Evolutionary conservation across 495 filamentous ascomycete genomes (phyloP).

Genomic region (Penicillium crystallinum): DNA sequence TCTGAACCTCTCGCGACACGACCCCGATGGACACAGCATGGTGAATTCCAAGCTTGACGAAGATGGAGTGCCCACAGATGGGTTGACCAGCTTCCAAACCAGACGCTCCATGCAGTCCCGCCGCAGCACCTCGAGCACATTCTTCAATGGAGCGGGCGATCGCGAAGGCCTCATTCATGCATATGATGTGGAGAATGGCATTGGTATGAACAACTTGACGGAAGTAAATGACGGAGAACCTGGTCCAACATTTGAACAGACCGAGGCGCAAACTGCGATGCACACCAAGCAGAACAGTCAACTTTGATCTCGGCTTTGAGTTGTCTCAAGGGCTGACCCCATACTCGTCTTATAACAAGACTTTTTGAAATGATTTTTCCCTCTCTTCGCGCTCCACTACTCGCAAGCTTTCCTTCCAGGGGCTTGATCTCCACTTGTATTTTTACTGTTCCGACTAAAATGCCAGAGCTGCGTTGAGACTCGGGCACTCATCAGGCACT

Average conservation of each 20-base stretch:
- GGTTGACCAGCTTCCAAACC: slow-evolving; percentile 80
- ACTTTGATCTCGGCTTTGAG: slow-evolving; percentile 13
- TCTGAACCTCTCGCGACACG: slow-evolving; percentile 85
- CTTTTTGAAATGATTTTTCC: slow-evolving; percentile 11
- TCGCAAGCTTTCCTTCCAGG: slow-evolving; percentile 6
- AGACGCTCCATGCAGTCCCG: slow-evolving; percentile 88
- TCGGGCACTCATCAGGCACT: slow-evolving; percentile 27
- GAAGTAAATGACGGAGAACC: slow-evolving; percentile 63
- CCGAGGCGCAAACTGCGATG: slow-evolving; percentile 22
- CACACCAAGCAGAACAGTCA: slow-evolving; percentile 41
- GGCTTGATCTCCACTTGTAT: slow-evolving; percentile 23
- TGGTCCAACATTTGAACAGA: slow-evolving; percentile 35
- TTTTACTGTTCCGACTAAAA: slow-evolving; percentile 33
- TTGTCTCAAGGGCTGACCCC: background rate
- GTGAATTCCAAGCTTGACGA: slow-evolving; percentile 58
- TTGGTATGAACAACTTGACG: slow-evolving; percentile 62
- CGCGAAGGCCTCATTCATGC: slow-evolving; percentile 76
- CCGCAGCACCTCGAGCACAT: slow-evolving; percentile 60
- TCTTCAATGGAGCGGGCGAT: slow-evolving; percentile 48
- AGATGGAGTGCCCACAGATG: slow-evolving; percentile 85
- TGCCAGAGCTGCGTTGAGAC: slow-evolving; percentile 19
- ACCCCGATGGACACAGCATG: slow-evolving; percentile 71
- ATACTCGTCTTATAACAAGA: slow-evolving; percentile 14
- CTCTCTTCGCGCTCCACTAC: background rate
- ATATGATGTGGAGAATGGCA: slow-evolving; percentile 68